These are phyloP conservation scores for Chenopodium berlandieri DNA, from an alignment of 148 eudicot genomes.

Conservation along the genomic window DNA sequence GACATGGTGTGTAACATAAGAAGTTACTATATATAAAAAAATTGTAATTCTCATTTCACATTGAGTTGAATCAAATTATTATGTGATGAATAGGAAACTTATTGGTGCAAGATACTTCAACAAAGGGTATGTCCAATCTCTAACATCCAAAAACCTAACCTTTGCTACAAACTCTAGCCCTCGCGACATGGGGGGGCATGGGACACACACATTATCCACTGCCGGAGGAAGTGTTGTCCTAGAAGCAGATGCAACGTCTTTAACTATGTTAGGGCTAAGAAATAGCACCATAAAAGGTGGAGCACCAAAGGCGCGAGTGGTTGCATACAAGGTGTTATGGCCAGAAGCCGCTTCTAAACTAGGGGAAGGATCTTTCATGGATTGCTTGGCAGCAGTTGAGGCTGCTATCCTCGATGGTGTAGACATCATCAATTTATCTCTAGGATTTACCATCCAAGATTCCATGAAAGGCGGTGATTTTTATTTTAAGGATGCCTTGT, in stretches of 20 bases:
- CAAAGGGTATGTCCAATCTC: constrained; percentile 1
- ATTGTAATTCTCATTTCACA: too few species aligned
- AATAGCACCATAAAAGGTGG: constrained; percentile 15
- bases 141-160: too few species aligned
- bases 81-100: constrained; percentile 20
- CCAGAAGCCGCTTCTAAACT: background rate
- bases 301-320: constrained; percentile 24
- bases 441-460: background rate
- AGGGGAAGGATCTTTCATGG: background rate
- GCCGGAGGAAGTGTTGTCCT: constrained; percentile 6
- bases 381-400: constrained; percentile 21
- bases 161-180: background rate
- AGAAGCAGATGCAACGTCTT: background rate
- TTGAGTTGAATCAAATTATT: too few species aligned
- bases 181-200: background rate
- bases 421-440: constrained; percentile 12
- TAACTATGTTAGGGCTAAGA: background rate
- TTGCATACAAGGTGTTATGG: constrained; percentile 30
- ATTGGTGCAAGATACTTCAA: constrained; percentile 31
- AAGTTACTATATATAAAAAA: background rate
- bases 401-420: constrained; percentile 20
- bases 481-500: background rate
- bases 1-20: background rate
- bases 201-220: constrained; percentile 11
- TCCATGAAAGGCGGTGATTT: background rate